Base-by-base conservation (phyloP, 2,329 filamentous ascomycete species). In the Sporothrix inflata region DNA sequence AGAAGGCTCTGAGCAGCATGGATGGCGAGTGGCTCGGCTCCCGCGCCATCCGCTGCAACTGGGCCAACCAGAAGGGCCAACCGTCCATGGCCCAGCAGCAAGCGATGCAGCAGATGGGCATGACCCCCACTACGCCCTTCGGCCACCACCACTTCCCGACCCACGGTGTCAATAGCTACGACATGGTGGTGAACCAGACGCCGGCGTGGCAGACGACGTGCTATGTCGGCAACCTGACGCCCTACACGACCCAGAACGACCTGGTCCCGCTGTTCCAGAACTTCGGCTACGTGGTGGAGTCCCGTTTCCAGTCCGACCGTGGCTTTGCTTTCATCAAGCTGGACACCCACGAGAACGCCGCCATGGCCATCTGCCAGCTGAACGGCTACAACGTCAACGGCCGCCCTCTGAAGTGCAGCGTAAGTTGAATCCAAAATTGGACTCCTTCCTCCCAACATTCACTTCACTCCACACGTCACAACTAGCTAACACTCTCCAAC, bases 61-160 rank as follows among this genome's bases (percentile, higher is more conserved):
- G 96, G 96, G 96, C 96, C 74, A 99, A 99, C 85, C 96, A 99
- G 81, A 99, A 99, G 86, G 96, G 96, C n/a, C 96, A 99, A 80
- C 96, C 96, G 72, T 98, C 96, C 1, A 98, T 98, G 82, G 94
- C 94, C 66, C 95, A 99, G 84, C 96, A 98, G 84, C 94, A 97
- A 83, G 94, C 94, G 49, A 96, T 99, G 94, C 92, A 92, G 74
- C 92, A 94, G 73, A 97, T 98, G 93, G 96, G 96, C 80, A 94
- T 99, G 92, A 97, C 95, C 34, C 96, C 96, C 5, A 97, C 95
- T 40, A 98, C 94, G 63, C 94, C 95, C 14, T 99, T 94, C 79
- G 96, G 95, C 45, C 94, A 97, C 80, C 96, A 99, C 81, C 95
- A 98, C 80, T 99, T 98, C 85, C 96, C 96, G 9, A 97, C 96